A percentile compares a stretch with the other conserved stretches of the same genome.
phyloP scores from a whole-genome alignment of 768 basidiomycete species.

The Vararia minispora region DNA sequence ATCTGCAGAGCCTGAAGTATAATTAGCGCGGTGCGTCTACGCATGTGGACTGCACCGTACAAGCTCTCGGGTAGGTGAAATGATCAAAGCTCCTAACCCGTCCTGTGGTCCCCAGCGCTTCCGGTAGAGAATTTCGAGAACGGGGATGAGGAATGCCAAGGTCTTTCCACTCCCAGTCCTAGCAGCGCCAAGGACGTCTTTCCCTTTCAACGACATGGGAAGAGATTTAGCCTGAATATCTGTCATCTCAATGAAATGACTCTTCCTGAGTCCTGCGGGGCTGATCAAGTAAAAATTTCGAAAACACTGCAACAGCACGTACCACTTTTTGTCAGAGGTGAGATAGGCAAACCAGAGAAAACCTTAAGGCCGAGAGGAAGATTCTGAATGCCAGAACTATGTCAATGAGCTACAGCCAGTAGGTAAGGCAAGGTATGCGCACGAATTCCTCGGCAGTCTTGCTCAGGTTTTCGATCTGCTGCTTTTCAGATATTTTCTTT shows the following conservation, averaged over 20 bases:
- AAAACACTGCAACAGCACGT: background rate
- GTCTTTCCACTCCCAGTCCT: conserved; percentile 69
- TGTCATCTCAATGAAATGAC: conserved; percentile 80
- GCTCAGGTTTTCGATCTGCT: conserved; percentile 10
- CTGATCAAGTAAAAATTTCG: background rate
- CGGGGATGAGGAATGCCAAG: conserved; percentile 58
- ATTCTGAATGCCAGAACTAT: conserved; percentile 6
- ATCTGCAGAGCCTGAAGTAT: conserved; percentile 82
- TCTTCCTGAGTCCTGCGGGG: conserved; percentile 66
- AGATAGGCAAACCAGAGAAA: conserved; percentile 12
- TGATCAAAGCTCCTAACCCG: conserved; percentile 79
- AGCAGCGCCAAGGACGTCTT: conserved; percentile 60
- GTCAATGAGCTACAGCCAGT: background rate
- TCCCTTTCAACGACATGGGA: conserved; percentile 47
- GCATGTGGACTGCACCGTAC: conserved; percentile 30
- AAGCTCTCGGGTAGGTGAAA: conserved; percentile 89
- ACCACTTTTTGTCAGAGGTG: conserved; percentile 14
- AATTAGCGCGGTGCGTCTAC: background rate
- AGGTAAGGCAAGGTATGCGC: conserved; percentile 1
- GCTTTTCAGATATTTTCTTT: conserved; percentile 12
- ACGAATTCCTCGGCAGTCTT: conserved; percentile 9
- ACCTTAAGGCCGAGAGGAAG: conserved; percentile 6
- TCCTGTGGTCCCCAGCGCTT: conserved; percentile 64
- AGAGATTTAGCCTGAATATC: conserved; percentile 59
- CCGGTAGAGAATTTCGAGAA: conserved; percentile 53